phyloP scores from a whole-genome alignment of 169 alveolate genomes.

The Cryptosporidium ryanae region DNA sequence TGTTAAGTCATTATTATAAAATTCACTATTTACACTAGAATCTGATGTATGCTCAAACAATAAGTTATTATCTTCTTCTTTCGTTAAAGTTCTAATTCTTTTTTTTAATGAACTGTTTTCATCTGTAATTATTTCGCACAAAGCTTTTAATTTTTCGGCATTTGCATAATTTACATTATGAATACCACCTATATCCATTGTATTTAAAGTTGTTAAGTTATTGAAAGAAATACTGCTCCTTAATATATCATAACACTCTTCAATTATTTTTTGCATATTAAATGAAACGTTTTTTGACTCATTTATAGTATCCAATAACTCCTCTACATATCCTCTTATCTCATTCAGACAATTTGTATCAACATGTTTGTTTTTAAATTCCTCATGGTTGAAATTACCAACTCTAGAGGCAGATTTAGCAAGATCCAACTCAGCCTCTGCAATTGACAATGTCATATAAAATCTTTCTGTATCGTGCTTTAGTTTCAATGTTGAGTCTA shows the following conservation, averaged over 20 bases:
- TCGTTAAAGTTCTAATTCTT: not conserved
- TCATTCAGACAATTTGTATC: slow-evolving; percentile 57
- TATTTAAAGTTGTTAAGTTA: slow-evolving; percentile 2
- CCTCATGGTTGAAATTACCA: not conserved
- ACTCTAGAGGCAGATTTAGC: slow-evolving; percentile 23
- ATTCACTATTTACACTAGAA: not conserved
- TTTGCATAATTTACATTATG: not conserved
- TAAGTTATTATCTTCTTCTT: not conserved
- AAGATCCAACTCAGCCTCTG: slow-evolving; percentile 60
- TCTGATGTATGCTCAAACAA: not conserved
- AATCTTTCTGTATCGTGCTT: slow-evolving; percentile 67
- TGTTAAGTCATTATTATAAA: not conserved
- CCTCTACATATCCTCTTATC: slow-evolving; percentile 55
- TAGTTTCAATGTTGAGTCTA: slow-evolving; percentile 60
- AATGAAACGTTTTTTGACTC: slow-evolving; percentile 33
- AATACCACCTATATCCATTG: slow-evolving; percentile 24
- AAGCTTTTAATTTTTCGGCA: slow-evolving; percentile 24
- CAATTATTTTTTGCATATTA: slow-evolving; percentile 30
- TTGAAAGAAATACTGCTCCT: slow-evolving; percentile 1
- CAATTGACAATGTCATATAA: slow-evolving; percentile 67
- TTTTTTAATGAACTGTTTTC: slow-evolving; percentile 28
- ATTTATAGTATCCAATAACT: slow-evolving; percentile 57
- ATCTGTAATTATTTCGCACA: slow-evolving; percentile 47
- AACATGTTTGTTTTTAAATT: not conserved
- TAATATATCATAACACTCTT: slow-evolving; percentile 34